A percentile compares a stretch with the other conserved stretches of the same genome.
These are phyloP conservation scores for Neobulgaria alba DNA, from an alignment of 2,329 filamentous ascomycete species.

Conservation along the genomic window DNA sequence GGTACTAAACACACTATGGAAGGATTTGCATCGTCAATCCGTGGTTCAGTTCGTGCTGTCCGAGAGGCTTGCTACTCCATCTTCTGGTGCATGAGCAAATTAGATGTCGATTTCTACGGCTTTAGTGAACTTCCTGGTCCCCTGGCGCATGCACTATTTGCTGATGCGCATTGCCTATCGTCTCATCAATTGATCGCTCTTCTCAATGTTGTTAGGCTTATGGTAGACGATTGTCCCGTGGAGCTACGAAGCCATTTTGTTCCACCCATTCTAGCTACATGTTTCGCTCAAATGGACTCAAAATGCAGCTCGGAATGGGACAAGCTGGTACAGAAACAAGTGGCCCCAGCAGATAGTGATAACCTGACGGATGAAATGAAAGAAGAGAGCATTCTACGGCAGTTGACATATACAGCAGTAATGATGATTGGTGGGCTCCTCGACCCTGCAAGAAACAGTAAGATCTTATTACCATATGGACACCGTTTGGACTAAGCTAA, in stretches of 20 bases:
- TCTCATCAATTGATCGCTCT: slow-evolving; percentile 93
- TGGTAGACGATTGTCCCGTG: slow-evolving; percentile 88
- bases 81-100: slow-evolving; percentile 82
- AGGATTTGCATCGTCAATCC: slow-evolving; percentile 86
- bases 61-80: slow-evolving; percentile 92
- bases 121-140: slow-evolving; percentile 74
- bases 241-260: slow-evolving; percentile 71
- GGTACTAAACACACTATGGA: slow-evolving; percentile 85
- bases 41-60: slow-evolving; percentile 80
- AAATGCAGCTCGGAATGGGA: slow-evolving; percentile 89
- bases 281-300: slow-evolving; percentile 77
- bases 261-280: slow-evolving; percentile 69
- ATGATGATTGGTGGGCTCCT: slow-evolving; percentile 86
- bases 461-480: slow-evolving; percentile 19
- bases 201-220: slow-evolving; percentile 75
- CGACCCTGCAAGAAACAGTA: slow-evolving; percentile 62
- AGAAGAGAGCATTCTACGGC: slow-evolving; percentile 85
- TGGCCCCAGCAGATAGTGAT: slow-evolving; percentile 58
- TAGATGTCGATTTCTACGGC: slow-evolving; percentile 87
- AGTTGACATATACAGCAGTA: slow-evolving; percentile 86
- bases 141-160: slow-evolving; percentile 75
- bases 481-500: slow-evolving; percentile 2
- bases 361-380: slow-evolving; percentile 96
- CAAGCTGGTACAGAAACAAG: slow-evolving; percentile 56
- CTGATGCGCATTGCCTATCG: slow-evolving; percentile 72